Conservation (phyloP, 108 stramenopile species). For the Nitzschia palea region DNA sequence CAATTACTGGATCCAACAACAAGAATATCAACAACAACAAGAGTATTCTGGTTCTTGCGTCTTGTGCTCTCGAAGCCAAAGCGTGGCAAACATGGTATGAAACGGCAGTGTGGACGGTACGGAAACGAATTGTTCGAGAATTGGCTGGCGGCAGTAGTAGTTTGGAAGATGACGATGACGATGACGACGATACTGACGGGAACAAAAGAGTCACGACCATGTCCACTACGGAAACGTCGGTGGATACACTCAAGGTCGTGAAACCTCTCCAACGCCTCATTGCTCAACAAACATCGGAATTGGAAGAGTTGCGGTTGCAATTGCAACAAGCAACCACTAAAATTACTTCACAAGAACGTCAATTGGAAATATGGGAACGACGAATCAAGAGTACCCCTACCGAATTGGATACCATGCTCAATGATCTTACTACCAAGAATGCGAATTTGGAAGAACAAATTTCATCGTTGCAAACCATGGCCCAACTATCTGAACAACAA, state of each 20-base stretch:
- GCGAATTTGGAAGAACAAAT: constrained; percentile 56
- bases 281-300: constrained; percentile 61
- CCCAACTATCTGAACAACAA: constrained; percentile 28
- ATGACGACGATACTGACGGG: constrained; percentile 29
- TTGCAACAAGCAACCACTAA: constrained; percentile 41
- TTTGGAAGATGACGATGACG: constrained; percentile 36
- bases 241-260: background rate
- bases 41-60: constrained; percentile 31
- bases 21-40: background rate
- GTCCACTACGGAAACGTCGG: background rate
- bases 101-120: constrained; percentile 52
- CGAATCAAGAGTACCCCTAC: constrained; percentile 64
- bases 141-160: constrained; percentile 46
- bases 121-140: constrained; percentile 66
- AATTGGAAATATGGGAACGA: constrained; percentile 59
- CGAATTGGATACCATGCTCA: constrained; percentile 64
- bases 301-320: constrained; percentile 58
- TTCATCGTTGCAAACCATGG: constrained; percentile 34
- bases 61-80: constrained; percentile 47
- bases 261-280: constrained; percentile 57
- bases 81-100: constrained; percentile 52
- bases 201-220: background rate
- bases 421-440: constrained; percentile 56
- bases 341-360: constrained; percentile 29
- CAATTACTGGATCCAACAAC: background rate